phyloP scores from a whole-genome alignment of 2,329 filamentous ascomycete genomes.

The Rhinocladiella similis region DNA sequence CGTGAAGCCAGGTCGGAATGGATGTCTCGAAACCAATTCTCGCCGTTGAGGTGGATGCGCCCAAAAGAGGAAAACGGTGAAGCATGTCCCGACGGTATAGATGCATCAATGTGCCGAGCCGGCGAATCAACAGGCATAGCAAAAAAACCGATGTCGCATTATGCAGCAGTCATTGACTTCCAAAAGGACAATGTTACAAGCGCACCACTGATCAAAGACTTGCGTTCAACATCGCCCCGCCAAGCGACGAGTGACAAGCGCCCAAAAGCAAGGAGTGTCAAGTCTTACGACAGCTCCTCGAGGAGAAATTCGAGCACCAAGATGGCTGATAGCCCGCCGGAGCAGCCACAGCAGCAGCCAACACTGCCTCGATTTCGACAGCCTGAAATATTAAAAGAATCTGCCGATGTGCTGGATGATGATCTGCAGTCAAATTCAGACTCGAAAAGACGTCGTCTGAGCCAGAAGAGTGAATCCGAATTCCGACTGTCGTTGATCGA shows the following conservation, averaged over 20 bases:
- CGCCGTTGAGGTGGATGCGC: slow-evolving; percentile 21
- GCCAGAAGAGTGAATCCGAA: slow-evolving; percentile 12
- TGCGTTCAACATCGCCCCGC: slow-evolving; percentile 6
- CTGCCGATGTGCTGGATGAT: slow-evolving; percentile 2
- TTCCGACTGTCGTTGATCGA: slow-evolving; percentile 16
- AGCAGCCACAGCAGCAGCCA: neutral
- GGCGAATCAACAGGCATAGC: slow-evolving; percentile 4
- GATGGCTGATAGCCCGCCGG: neutral
- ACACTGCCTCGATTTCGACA: neutral
- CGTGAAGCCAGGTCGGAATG: slow-evolving; percentile 20
- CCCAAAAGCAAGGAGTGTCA: neutral
- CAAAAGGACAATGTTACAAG: slow-evolving; percentile 7
- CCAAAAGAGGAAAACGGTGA: slow-evolving; percentile 16
- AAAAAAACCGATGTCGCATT: slow-evolving; percentile 7
- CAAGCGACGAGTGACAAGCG: neutral
- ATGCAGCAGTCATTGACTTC: slow-evolving; percentile 18
- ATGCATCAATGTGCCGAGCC: neutral
- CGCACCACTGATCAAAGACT: slow-evolving; percentile 3
- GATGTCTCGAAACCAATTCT: slow-evolving; percentile 20
- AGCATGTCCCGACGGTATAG: slow-evolving; percentile 4
- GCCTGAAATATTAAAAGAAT: neutral
- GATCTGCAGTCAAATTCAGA: neutral
- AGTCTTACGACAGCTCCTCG: slow-evolving; percentile 1
- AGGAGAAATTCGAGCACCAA: slow-evolving; percentile 1
- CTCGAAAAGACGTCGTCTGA: slow-evolving; percentile 1